These are phyloP conservation scores for Ammopiptanthus mongolicus DNA, from an alignment of 306 rosid species.

Conservation along the genomic window DNA sequence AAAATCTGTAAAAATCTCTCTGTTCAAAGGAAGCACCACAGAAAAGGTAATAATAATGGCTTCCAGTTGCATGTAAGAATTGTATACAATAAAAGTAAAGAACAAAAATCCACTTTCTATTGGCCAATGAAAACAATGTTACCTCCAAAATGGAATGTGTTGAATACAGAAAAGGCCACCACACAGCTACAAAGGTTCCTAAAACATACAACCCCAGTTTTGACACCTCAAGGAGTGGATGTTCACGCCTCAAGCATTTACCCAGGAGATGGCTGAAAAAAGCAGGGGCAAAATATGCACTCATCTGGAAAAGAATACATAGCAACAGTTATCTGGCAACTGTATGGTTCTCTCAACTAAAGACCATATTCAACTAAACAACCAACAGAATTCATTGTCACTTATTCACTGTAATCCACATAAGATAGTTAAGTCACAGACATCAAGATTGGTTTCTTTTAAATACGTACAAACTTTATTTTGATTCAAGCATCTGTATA, in stretches of 20 bases:
- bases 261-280: constrained; percentile 89
- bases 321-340: constrained; percentile 12
- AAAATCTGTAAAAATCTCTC: background rate
- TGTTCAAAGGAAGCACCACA: background rate
- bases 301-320: constrained; percentile 61
- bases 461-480: constrained; percentile 9
- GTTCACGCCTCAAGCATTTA: constrained; percentile 57
- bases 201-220: constrained; percentile 75
- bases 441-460: background rate
- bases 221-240: constrained; percentile 65
- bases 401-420: background rate
- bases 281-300: constrained; percentile 88
- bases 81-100: background rate
- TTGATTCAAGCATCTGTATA: background rate
- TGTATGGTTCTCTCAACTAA: background rate
- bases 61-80: background rate
- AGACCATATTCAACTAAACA: constrained; percentile 3
- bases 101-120: background rate
- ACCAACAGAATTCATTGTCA: background rate
- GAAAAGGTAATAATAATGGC: background rate
- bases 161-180: constrained; percentile 92
- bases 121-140: background rate
- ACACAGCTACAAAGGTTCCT: constrained; percentile 66
- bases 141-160: constrained; percentile 61
- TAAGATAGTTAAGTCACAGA: background rate